A percentile compares a stretch with the other conserved stretches of the same genome.
Conservation (phyloP, 2,329 filamentous ascomycete genomes). For the Trichoderma sp. region DNA sequence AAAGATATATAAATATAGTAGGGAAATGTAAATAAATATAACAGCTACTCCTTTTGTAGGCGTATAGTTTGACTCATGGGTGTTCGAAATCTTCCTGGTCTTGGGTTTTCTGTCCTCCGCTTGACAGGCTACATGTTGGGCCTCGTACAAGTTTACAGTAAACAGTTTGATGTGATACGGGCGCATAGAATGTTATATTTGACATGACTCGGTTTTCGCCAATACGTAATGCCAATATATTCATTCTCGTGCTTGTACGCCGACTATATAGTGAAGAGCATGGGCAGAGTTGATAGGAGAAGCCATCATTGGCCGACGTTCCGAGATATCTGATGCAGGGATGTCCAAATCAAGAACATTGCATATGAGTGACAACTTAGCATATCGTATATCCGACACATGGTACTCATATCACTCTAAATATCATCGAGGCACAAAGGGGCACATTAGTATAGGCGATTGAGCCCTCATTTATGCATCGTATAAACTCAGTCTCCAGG, state of each 20-base stretch:
- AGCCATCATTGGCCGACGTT: not conserved
- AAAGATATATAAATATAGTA: too few species aligned
- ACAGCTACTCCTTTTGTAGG: too few species aligned
- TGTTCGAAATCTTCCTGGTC: too few species aligned
- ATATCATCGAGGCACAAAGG: not conserved
- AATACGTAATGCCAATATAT: not conserved
- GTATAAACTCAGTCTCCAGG: too few species aligned
- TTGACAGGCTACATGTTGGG: too few species aligned
- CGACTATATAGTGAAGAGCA: not conserved
- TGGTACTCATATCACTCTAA: rapidly evolving
- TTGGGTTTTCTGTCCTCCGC: too few species aligned
- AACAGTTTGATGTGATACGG: not conserved
- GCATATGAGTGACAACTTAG: not conserved
- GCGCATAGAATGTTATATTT: not conserved
- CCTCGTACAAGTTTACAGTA: not conserved
- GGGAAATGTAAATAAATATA: too few species aligned
- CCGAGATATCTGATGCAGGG: not conserved
- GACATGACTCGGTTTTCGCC: not conserved
- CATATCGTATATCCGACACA: not conserved
- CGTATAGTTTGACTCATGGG: too few species aligned
- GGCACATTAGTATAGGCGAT: not conserved
- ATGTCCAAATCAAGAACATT: not conserved
- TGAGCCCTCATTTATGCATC: too few species aligned
- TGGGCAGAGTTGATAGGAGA: not conserved
- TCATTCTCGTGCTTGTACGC: not conserved